Evolutionary conservation across 2,329 filamentous ascomycete genomes (phyloP).

Genomic region (Exophiala sp.): DNA sequence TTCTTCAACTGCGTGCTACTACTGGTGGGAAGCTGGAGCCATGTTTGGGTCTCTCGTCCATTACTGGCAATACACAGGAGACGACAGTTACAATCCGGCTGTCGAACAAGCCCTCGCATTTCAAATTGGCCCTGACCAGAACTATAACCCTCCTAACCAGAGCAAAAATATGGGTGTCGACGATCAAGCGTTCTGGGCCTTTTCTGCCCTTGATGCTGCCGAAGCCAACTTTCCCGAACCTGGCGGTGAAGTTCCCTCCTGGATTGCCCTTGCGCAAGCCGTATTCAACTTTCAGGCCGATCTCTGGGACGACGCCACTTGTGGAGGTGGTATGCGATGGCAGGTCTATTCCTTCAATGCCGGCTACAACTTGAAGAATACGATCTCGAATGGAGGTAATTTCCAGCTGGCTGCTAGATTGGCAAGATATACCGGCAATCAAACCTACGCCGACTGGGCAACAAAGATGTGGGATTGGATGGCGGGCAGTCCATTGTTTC

Average conservation of each 20-base stretch:
- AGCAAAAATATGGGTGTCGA: constrained; percentile 36
- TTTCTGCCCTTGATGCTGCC: constrained; percentile 36
- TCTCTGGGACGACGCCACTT: constrained; percentile 61
- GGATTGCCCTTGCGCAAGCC: constrained; percentile 66
- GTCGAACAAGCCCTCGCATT: constrained; percentile 37
- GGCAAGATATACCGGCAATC: constrained; percentile 37
- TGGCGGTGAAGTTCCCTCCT: constrained; percentile 51
- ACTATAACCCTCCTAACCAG: constrained; percentile 41
- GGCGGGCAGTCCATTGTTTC: constrained; percentile 48
- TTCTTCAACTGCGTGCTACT: constrained; percentile 29
- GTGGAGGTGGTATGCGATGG: constrained; percentile 71
- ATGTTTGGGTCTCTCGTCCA: constrained; percentile 38
- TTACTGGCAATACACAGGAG: constrained; percentile 41
- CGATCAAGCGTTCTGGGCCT: constrained; percentile 35
- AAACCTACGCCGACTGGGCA: constrained; percentile 38
- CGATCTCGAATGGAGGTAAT: constrained; percentile 49
- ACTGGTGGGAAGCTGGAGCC: constrained; percentile 37
- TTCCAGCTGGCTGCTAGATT: constrained; percentile 45
- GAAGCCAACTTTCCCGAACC: constrained; percentile 36
- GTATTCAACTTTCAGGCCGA: constrained; percentile 69
- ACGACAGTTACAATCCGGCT: constrained; percentile 37
- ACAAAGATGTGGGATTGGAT: constrained; percentile 47
- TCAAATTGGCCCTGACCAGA: constrained; percentile 36
- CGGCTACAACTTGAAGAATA: constrained; percentile 48
- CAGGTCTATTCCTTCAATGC: constrained; percentile 60